These are phyloP conservation scores for Saccharomycopsis javanensis DNA, from an alignment of 805 yeast genomes.

Conservation along the genomic window DNA sequence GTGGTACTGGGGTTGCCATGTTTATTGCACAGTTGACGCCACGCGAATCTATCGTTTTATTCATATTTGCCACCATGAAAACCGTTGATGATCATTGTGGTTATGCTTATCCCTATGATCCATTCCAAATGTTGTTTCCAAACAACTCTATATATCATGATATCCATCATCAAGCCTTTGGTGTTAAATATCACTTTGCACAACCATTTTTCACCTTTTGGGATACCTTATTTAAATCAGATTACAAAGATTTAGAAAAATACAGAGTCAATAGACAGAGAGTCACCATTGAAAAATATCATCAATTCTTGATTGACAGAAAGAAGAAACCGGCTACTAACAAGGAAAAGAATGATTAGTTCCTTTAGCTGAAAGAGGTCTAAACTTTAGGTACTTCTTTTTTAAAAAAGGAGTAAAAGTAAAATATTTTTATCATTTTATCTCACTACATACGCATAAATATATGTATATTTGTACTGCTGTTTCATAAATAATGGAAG, in stretches of 20 bases:
- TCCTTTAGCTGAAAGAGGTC: no score
- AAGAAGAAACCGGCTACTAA: constrained; percentile 17
- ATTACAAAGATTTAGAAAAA: constrained; percentile 54
- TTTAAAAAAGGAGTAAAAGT: no score
- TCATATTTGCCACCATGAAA: constrained; percentile 84
- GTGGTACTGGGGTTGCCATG: constrained; percentile 83
- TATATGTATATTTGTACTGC: no score
- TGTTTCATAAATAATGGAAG: no score
- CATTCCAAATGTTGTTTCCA: constrained; percentile 85
- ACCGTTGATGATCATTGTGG: constrained; percentile 99
- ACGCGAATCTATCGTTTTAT: constrained; percentile 67
- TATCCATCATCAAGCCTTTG: constrained; percentile 95
- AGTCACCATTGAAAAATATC: constrained; percentile 58
- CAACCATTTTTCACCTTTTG: constrained; percentile 96
- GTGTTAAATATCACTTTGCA: constrained; percentile 83
- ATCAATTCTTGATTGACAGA: constrained; percentile 40
- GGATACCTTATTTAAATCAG: constrained; percentile 69
- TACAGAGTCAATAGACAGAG: constrained; percentile 57
- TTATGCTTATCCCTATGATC: constrained; percentile 85
- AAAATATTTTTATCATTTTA: no score
- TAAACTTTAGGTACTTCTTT: no score
- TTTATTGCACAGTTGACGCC: constrained; percentile 53
- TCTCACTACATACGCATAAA: no score
- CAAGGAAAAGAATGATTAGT: not conserved
- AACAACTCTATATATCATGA: constrained; percentile 95